A percentile compares a stretch with the other conserved stretches of the same genome.
phyloP scores from a whole-genome alignment of 2,329 filamentous ascomycete species.

The Sphaceloma murrayae region DNA sequence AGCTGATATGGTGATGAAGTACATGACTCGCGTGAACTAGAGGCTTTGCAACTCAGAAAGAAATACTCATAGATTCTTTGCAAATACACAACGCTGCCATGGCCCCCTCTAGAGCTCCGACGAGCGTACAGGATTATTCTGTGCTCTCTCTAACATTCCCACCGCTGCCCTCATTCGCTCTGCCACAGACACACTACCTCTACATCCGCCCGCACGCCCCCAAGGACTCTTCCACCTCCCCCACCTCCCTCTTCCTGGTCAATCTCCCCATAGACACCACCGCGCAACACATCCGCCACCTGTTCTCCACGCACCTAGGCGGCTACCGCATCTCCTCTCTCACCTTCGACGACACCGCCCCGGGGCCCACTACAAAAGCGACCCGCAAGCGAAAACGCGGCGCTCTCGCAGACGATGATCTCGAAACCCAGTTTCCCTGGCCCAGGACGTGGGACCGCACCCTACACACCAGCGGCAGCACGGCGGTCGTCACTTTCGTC shows the following conservation, averaged over 20 bases:
- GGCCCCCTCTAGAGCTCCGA: slow-evolving; percentile 9
- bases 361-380: slow-evolving; percentile 27
- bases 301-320: slow-evolving; percentile 67
- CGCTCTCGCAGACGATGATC: slow-evolving; percentile 31
- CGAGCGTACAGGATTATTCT: slow-evolving; percentile 51
- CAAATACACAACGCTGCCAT: neutral
- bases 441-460: slow-evolving; percentile 65
- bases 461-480: slow-evolving; percentile 63
- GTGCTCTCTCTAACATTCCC: slow-evolving; percentile 61
- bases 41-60: too few relatives aligned
- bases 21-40: neutral
- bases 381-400: slow-evolving; percentile 50
- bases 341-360: slow-evolving; percentile 25
- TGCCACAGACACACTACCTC: slow-evolving; percentile 64
- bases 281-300: slow-evolving; percentile 60
- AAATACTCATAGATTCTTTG: too few relatives aligned
- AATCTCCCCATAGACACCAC: slow-evolving; percentile 83
- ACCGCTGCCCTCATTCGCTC: slow-evolving; percentile 51
- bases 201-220: slow-evolving; percentile 79
- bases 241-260: slow-evolving; percentile 73
- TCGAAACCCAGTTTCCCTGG: slow-evolving; percentile 42
- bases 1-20: too few relatives aligned
- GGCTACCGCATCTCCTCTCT: slow-evolving; percentile 65
- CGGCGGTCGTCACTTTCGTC: slow-evolving; percentile 72
- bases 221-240: slow-evolving; percentile 54